Percentiles rank a stretch among this genome's conserved stretches.
phyloP scores from a whole-genome alignment of 202 grass and related monocot genomes.

The Zoysia matrella region DNA sequence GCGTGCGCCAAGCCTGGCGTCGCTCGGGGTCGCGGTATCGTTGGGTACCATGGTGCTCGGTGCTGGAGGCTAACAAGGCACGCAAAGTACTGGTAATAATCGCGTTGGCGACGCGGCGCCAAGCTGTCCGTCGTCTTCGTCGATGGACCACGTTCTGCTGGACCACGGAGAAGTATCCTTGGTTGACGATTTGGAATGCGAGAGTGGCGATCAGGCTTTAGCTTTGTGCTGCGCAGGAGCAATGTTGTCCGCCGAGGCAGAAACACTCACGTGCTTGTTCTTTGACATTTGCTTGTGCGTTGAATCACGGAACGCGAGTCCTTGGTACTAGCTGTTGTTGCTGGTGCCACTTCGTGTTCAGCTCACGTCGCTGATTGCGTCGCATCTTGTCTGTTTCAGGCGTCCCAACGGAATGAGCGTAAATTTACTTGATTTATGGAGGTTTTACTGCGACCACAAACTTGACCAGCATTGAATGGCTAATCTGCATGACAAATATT shows the following conservation, averaged over 20 bases:
- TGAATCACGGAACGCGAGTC: not conserved
- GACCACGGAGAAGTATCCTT: no score
- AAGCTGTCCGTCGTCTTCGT: not conserved
- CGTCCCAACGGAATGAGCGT: no score
- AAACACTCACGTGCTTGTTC: not conserved
- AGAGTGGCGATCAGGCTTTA: no score
- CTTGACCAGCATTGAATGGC: not conserved
- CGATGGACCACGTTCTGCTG: no score
- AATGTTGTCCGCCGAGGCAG: not conserved
- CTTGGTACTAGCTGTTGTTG: not conserved
- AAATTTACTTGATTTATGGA: not conserved
- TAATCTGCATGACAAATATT: not conserved
- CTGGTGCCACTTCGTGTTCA: not conserved
- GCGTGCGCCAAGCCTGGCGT: not conserved
- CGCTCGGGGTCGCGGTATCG: not conserved
- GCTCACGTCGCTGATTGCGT: not conserved
- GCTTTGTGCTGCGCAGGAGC: not conserved
- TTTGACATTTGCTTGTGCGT: not conserved
- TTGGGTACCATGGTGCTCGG: not conserved
- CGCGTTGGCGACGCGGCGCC: constrained; percentile 8
- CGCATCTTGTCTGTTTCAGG: no score
- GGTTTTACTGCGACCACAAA: not conserved
- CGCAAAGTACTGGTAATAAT: constrained; percentile 6
- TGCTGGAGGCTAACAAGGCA: constrained; percentile 14
- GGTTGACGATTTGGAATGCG: no score